Percentiles rank a stretch among this genome's conserved stretches.
These are phyloP conservation scores for Rhizopus arrhizus DNA, from an alignment of 371 early-diverging fungal genomes.

Conservation along the genomic window DNA sequence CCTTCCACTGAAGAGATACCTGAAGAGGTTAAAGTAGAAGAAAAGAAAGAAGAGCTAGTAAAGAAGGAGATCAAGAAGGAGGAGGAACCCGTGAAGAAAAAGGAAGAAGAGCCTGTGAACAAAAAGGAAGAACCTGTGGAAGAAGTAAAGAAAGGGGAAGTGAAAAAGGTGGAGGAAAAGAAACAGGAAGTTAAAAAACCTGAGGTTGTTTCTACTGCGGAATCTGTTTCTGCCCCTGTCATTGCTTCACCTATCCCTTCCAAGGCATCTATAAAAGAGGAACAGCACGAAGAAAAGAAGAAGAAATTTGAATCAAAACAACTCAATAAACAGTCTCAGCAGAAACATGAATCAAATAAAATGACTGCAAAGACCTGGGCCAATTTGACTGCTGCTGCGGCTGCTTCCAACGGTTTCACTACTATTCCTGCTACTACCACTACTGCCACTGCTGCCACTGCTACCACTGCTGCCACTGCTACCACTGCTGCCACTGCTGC, in stretches of 20 bases:
- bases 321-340: constrained; percentile 17
- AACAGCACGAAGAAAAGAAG: constrained; percentile 8
- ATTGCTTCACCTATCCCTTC: constrained; percentile 1
- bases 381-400: constrained; percentile 39
- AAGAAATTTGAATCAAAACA: constrained; percentile 11
- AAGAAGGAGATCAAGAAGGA: constrained; percentile 6
- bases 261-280: neutral
- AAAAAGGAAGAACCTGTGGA: neutral
- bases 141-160: constrained; percentile 1
- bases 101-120: neutral
- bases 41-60: constrained; percentile 2
- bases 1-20: too few relatives aligned
- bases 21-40: too few relatives aligned
- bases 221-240: neutral
- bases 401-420: neutral
- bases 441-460: neutral
- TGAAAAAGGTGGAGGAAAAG: neutral
- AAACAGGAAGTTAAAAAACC: constrained; percentile 1
- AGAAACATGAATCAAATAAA: constrained; percentile 17
- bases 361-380: constrained; percentile 57
- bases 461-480: neutral
- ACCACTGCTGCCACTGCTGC: constrained; percentile 21
- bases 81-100: neutral
- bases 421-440: neutral
- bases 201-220: neutral